Evolutionary conservation across 208 protist genomes (phyloP), one percentile per base, ranked within the genome.

Genomic region (Trichomonas gallinae): DNA sequence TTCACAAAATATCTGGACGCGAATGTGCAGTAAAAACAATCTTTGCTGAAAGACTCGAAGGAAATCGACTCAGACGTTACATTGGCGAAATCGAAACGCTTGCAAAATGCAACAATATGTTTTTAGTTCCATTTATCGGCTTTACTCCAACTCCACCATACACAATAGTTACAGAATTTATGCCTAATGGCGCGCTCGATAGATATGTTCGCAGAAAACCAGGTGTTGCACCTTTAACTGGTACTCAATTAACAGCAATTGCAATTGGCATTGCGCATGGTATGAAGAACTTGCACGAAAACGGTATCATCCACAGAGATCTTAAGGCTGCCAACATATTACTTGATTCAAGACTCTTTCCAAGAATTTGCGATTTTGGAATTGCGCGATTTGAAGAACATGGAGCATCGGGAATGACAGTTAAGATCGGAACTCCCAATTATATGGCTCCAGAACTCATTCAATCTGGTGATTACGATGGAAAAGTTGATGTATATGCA

Each of bases 301-400:
- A 93, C n/a, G 44, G 87, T 10, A 93, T 93, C 17, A 93, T 93
- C 51, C 87, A 93, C 45, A 34, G 87, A 93, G 87, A 93, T 93
- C 45, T 93, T 0, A 93, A 93, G 44, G 44, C 87, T 17, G 40
- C 87, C 34, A 93, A 93, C 31, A 93, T 93, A 38, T n/a, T 93
- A 34, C n/a, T 93, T 21, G 44, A 93, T 93, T 48, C 15, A 10
- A 23, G 44, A 51, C 36, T 44, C 38, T 93, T 51, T 36, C 87
- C 87, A 6, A 48, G 17, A 51, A 93, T 93, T 51, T 93, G 87
- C 44, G 87, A 93, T 51, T 93, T 93, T 38, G 87, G 87, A 49
- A 58, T 51, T 93, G 87, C 87, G 2, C 0, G 87, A 38, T 93
- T 93, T 58, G 44, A 51, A 93, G 87, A 93, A 8, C 11, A 40